Evolutionary conservation across 257 asterid genomes (phyloP), one percentile per base, ranked within the genome.

Genomic region (Handroanthus guayacan): DNA sequence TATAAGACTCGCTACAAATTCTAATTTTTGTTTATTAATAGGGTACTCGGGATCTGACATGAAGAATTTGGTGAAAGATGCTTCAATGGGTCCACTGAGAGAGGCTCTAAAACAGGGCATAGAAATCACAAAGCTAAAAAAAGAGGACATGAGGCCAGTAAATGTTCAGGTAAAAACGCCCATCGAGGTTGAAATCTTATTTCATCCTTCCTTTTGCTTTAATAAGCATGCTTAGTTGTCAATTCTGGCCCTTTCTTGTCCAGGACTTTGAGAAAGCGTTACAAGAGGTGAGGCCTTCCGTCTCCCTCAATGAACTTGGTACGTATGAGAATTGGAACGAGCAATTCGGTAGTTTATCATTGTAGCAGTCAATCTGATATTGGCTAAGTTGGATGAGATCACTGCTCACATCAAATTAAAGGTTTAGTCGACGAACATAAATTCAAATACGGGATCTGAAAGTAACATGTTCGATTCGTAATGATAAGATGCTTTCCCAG

Each of bases 31-130:
- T 52, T 62, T 58, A 41, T 68, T 77, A 41, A 71, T 81, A 93
- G 99, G 99, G 58, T 95, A 95, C 84, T 95, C 99, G n/a, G 99
- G 98, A 71, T 95, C 99, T 8, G 99, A 95, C 75, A 95, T 93
- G 99, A 93, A 95, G 88, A 95, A 93, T 70, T 83, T 95, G 81
- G 99, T 95, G 87, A 95, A 95, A 87, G 99, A 95, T 82, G 99
- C 99, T 63, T 91, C 98, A 58, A 91, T 93, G 99, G 99, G 98
- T 68, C 98, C 99, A 20, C 85, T 95, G 14, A 90, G 98, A 79
- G 99, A 93, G 73, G 99, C 97, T 72, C 91, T 93, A 17, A 81
- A 60, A 64, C 91, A 87, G 78, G 99, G 99, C 57, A 80, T 82
- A 63, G 92, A 90, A 67, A 95, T 95, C 72, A 87, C 96, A 62